phyloP scores from a whole-genome alignment of 2,329 filamentous ascomycete genomes.

The Gaeumannomyces tritici region DNA sequence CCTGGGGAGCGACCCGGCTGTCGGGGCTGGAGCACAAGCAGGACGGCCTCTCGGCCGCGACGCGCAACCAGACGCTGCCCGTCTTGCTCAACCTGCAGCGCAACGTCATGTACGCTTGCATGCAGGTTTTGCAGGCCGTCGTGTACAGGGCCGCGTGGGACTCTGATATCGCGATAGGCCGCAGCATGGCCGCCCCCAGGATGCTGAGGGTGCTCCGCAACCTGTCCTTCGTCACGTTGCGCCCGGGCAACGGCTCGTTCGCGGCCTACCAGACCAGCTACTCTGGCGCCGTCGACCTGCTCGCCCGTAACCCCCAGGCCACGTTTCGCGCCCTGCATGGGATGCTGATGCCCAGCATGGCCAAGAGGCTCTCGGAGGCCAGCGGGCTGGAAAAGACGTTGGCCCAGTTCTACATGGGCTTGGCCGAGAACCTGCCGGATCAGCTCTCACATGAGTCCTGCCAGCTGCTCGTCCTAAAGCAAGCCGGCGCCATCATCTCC shows the following conservation, averaged over 20 bases:
- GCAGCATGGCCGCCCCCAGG: conserved; percentile 53
- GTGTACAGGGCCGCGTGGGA: conserved; percentile 54
- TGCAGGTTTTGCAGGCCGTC: conserved; percentile 66
- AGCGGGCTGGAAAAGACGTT: conserved; percentile 52
- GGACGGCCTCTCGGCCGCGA: conserved; percentile 53
- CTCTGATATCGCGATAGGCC: conserved; percentile 22
- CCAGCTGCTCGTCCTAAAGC: conserved; percentile 60
- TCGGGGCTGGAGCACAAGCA: conserved; percentile 53
- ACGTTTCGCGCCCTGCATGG: no score
- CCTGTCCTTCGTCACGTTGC: conserved; percentile 71
- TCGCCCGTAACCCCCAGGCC: conserved; percentile 63
- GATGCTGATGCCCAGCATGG: no score
- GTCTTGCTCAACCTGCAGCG: conserved; percentile 67
- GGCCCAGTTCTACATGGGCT: conserved; percentile 84
- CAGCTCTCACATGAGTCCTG: conserved; percentile 55
- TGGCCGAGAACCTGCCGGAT: conserved; percentile 73
- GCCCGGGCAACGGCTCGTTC: conserved; percentile 63
- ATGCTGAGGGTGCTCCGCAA: conserved; percentile 66
- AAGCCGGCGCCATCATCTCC: conserved; percentile 64
- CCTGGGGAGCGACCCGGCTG: conserved; percentile 59
- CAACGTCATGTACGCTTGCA: conserved; percentile 64
- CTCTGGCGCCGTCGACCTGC: conserved; percentile 70
- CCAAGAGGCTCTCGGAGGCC: conserved; percentile 12
- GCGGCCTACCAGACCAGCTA: conserved; percentile 81
- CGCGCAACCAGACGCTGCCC: conserved; percentile 56